A percentile compares a stretch with the other conserved stretches of the same genome.
These are phyloP conservation scores for Heterobasidion parviporum DNA, from an alignment of 1,284 basidiomycete genomes.

Conservation along the genomic window DNA sequence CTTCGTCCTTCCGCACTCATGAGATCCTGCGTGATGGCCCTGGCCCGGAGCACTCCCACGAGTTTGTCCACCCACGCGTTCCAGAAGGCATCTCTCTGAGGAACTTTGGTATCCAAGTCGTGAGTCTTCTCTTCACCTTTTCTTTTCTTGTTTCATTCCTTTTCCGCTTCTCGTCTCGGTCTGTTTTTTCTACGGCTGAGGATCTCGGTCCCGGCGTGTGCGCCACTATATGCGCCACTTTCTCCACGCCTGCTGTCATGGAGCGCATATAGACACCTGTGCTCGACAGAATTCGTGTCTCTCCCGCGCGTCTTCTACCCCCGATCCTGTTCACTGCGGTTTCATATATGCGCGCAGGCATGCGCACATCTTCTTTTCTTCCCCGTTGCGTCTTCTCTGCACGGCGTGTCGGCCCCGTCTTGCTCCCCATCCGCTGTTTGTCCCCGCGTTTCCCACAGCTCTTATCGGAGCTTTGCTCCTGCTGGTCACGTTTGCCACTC, in stretches of 20 bases:
- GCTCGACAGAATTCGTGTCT: too few species aligned
- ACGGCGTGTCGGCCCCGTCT: background rate
- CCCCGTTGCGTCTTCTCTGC: background rate
- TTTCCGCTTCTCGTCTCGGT: background rate
- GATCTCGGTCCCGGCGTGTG: too few species aligned
- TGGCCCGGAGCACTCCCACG: conserved; percentile 17
- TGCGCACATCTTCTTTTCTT: too few species aligned
- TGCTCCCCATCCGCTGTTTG: background rate
- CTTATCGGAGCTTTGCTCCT: too few species aligned
- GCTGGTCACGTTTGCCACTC: too few species aligned
- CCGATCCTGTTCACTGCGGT: too few species aligned
- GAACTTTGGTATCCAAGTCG: conserved; percentile 80
- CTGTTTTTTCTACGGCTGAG: too few species aligned
- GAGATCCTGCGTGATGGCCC: conserved; percentile 26
- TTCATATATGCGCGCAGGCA: too few species aligned
- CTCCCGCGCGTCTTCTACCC: too few species aligned
- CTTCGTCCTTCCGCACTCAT: conserved; percentile 27
- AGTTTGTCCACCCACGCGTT: conserved; percentile 58
- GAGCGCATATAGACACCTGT: too few species aligned
- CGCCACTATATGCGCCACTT: too few species aligned
- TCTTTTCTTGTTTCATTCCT: conserved; percentile 1
- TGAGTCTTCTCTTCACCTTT: conserved; percentile 31
- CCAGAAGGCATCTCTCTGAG: conserved; percentile 70
- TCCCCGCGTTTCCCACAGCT: background rate
- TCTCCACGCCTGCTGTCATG: too few species aligned